Evolutionary conservation across 2,329 filamentous ascomycete genomes (phyloP).

Genomic region (Fusarium tanahbumbuense): DNA sequence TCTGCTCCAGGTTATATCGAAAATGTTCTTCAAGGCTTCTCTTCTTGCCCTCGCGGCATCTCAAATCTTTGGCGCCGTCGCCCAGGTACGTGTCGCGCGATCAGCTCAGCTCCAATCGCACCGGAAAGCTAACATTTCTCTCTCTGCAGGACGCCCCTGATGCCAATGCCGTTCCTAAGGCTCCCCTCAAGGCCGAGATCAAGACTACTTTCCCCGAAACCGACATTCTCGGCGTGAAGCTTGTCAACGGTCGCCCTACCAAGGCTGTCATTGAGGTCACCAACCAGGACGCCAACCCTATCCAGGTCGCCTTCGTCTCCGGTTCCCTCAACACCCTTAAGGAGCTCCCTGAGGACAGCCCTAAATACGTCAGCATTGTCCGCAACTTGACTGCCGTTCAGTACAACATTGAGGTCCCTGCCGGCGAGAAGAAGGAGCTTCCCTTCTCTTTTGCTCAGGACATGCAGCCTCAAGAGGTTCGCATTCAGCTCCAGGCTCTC

Average conservation of each 20-base stretch:
- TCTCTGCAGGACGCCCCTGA: constrained; percentile 30
- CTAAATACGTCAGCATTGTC: constrained; percentile 68
- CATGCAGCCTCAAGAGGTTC: constrained; percentile 91
- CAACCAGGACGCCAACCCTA: constrained; percentile 83
- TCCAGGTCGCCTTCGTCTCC: constrained; percentile 80
- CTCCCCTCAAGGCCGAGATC: constrained; percentile 69
- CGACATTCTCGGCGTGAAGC: constrained; percentile 94
- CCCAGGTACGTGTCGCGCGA: constrained; percentile 64
- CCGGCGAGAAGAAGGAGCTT: constrained; percentile 79
- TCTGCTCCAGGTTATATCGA: constrained; percentile 22
- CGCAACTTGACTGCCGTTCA: constrained; percentile 85
- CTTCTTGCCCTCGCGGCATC: constrained; percentile 78
- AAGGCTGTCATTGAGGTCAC: constrained; percentile 83
- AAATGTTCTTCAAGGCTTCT: constrained; percentile 81
- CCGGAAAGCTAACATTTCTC: neutral
- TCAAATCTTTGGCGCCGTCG: constrained; percentile 72
- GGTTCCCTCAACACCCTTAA: constrained; percentile 75
- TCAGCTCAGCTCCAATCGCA: neutral
- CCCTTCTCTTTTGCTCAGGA: constrained; percentile 90
- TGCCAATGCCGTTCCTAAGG: constrained; percentile 41
- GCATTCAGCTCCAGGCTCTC: constrained; percentile 80
- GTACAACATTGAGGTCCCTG: constrained; percentile 79
- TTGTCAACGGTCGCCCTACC: constrained; percentile 91
- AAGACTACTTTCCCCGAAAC: constrained; percentile 72
- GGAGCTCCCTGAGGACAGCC: constrained; percentile 59